Evolutionary conservation across 2,329 filamentous ascomycete genomes (phyloP).

Genomic region (Fusarium dimerum): DNA sequence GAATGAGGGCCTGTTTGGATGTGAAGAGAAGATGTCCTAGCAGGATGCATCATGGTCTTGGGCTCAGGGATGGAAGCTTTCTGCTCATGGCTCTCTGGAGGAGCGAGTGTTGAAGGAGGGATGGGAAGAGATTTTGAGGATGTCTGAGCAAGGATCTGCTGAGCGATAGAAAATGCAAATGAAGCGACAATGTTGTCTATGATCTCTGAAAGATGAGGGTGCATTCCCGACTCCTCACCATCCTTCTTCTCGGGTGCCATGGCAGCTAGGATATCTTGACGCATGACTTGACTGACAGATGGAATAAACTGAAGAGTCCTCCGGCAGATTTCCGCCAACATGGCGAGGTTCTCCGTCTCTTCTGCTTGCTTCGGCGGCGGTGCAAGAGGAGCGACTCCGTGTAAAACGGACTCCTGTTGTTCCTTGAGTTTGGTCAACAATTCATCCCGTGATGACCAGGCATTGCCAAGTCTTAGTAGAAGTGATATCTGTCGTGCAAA

Average conservation of each 20-base stretch:
- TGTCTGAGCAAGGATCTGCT: constrained; percentile 77
- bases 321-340: constrained; percentile 84
- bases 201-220: constrained; percentile 49
- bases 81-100: constrained; percentile 53
- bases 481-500: constrained; percentile 87
- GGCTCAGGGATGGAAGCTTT: constrained; percentile 66
- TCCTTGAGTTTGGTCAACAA: constrained; percentile 62
- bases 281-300: constrained; percentile 75
- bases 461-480: constrained; percentile 80
- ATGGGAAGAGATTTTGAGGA: constrained; percentile 68
- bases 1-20: constrained; percentile 40
- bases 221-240: constrained; percentile 37
- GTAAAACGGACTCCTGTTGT: constrained; percentile 59
- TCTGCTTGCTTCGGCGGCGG: constrained; percentile 52
- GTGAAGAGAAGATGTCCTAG: constrained; percentile 62
- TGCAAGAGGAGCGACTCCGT: constrained; percentile 56
- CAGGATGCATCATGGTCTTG: constrained; percentile 71
- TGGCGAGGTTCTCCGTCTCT: constrained; percentile 71
- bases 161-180: constrained; percentile 74
- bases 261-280: constrained; percentile 72
- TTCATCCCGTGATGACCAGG: constrained; percentile 62
- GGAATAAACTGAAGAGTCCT: constrained; percentile 84
- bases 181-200: constrained; percentile 76
- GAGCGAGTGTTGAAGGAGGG: constrained; percentile 56
- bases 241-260: constrained; percentile 44